Conservation (phyloP, 2,329 filamentous ascomycete genomes). For the Cercospora zeae-maydis region DNA sequence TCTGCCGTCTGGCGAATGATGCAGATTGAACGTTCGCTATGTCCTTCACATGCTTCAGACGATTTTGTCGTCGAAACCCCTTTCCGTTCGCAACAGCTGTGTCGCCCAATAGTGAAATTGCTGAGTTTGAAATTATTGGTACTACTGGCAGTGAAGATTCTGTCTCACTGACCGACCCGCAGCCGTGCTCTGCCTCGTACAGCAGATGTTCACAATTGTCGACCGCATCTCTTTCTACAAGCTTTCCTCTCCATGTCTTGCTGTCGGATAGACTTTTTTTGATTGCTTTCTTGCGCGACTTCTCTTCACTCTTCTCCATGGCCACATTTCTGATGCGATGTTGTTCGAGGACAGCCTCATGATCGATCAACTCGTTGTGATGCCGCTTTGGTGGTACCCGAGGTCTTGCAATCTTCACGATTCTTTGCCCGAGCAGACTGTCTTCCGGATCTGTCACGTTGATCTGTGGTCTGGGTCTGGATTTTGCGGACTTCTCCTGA, state of each 20-base stretch:
- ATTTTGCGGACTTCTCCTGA: no score
- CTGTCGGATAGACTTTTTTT: neutral
- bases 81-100: no score
- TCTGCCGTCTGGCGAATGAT: neutral
- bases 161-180: no score
- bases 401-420: neutral
- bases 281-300: neutral
- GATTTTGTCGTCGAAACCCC: no score
- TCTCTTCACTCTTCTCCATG: neutral
- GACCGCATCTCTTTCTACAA: neutral
- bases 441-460: neutral
- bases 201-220: neutral
- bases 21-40: neutral
- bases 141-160: no score
- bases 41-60: no score
- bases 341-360: neutral
- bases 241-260: neutral
- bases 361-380: neutral
- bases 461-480: neutral
- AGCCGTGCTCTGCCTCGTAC: no score
- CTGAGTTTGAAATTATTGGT: no score
- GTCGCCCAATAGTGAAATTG: no score
- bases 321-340: neutral
- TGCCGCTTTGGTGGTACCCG: neutral
- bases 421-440: neutral